Base-by-base conservation (phyloP, 352 stramenopile genomes). In the Aphanomyces cochlioides region DNA sequence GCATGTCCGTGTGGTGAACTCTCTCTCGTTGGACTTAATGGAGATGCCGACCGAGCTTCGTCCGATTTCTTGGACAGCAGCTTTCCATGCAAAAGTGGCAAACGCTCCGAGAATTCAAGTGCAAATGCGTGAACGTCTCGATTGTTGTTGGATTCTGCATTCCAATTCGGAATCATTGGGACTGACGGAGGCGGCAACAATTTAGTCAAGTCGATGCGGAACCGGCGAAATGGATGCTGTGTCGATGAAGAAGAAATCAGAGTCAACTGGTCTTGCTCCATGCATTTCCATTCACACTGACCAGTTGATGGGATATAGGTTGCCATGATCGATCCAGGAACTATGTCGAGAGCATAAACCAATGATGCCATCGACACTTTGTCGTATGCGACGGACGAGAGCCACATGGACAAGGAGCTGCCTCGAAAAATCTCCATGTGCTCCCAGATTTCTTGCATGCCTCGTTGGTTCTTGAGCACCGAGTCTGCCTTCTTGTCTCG, bases 371-470 rank as follows among this genome's bases (percentile, higher is more conserved):
- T 8, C 28, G 50, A 36, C 7, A 3, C 50, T 36, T 61, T 61
- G 54, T 61, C 54, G n/a, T 40, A 61, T 1, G 17, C 54, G 6
- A 61, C 21, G 17, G 21, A 40, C 15, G 54, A 37, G 28, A 61
- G 21, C 64, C 64, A 70, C 54, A 40, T 34, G 7, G 64, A 40
- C 13, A 70, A 48, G 5, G 40, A 53, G 45, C 13, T 36, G 37
- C 64, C 64, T 38, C 64, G 64, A 13, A 53, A 41, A 28, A 21
- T 48, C 7, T 60, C 43, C 36, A 61, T 53, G 5, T 54, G 64
- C 5, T 3, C 12, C 64, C 64, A 70, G 21, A 70, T 37, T 21
- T 70, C 13, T 5, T 41, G 64, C 64, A 70, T 10, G 3, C 56
- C 7, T 1, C 8, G 38, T n/a, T 28, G 15, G 37, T 38, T 61